phyloP scores from a whole-genome alignment of 2,329 filamentous ascomycete genomes.

The Paecilomyces sp. region DNA sequence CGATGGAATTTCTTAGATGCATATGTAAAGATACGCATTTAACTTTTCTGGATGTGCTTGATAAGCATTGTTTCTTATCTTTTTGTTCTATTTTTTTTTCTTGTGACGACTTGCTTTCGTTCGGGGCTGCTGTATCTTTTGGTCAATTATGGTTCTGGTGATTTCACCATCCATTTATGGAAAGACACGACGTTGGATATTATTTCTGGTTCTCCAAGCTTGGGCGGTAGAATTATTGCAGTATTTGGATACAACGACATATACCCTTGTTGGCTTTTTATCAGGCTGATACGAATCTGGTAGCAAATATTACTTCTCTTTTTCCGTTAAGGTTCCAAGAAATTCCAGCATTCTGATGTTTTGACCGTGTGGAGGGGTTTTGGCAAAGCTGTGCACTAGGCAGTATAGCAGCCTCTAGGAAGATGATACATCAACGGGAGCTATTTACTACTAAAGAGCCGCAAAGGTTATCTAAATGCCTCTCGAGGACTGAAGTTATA shows the following conservation, averaged over 20 bases:
- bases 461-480: too few relatives aligned
- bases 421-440: too few relatives aligned
- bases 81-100: background rate
- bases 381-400: background rate
- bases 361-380: background rate
- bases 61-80: background rate
- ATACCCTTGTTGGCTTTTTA: background rate
- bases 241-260: background rate
- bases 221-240: background rate
- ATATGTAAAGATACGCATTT: background rate
- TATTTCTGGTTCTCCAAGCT: background rate
- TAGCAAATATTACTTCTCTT: background rate
- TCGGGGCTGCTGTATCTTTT: background rate
- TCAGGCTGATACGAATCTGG: background rate
- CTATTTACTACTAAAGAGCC: too few relatives aligned
- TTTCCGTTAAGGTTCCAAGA: background rate
- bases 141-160: background rate
- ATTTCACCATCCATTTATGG: background rate
- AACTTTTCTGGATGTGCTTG: background rate
- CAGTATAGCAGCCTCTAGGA: too few relatives aligned
- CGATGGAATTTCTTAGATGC: background rate
- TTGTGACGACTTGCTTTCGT: background rate
- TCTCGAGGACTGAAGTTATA: too few relatives aligned
- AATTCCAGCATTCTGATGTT: background rate
- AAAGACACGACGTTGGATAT: background rate